Percentiles rank a stretch among this genome's conserved stretches.
phyloP scores from a whole-genome alignment of 164 flowering plant species.

The Protea cynaroides region DNA sequence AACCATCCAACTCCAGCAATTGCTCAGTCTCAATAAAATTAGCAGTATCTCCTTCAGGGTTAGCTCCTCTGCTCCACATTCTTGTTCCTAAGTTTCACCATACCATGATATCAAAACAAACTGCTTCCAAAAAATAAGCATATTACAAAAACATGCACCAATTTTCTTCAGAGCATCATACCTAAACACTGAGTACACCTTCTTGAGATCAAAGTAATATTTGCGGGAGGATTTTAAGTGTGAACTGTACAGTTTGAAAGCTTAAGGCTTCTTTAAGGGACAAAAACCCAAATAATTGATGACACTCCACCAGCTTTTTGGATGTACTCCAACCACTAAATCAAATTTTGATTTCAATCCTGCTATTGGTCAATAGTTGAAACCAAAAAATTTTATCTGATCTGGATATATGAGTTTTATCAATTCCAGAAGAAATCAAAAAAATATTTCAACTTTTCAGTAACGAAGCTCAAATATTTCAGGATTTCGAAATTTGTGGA shows the following conservation, averaged over 20 bases:
- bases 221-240: slow-evolving; percentile 50
- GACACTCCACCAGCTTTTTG: neutral
- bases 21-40: slow-evolving; percentile 98
- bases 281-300: neutral
- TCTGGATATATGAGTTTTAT: too few relatives aligned
- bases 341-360: too few relatives aligned
- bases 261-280: slow-evolving; percentile 58
- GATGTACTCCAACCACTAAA: too few relatives aligned
- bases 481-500: too few relatives aligned
- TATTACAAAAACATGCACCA: slow-evolving; percentile 2
- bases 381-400: too few relatives aligned
- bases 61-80: too few relatives aligned
- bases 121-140: neutral
- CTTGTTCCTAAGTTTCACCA: slow-evolving; percentile 62
- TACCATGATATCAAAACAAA: slow-evolving; percentile 3
- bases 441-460: too few relatives aligned
- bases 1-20: slow-evolving; percentile 57
- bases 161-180: slow-evolving; percentile 18
- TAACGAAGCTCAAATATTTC: too few relatives aligned
- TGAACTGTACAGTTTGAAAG: slow-evolving; percentile 56
- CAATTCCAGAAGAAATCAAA: too few relatives aligned
- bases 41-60: slow-evolving; percentile 87
- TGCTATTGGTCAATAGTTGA: too few relatives aligned
- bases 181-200: slow-evolving; percentile 95
- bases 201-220: slow-evolving; percentile 72